Percentiles rank a stretch among this genome's conserved stretches.
These are phyloP conservation scores for Magnaporthiopsis incrustans DNA, from an alignment of 2,329 filamentous ascomycete species.

Conservation along the genomic window DNA sequence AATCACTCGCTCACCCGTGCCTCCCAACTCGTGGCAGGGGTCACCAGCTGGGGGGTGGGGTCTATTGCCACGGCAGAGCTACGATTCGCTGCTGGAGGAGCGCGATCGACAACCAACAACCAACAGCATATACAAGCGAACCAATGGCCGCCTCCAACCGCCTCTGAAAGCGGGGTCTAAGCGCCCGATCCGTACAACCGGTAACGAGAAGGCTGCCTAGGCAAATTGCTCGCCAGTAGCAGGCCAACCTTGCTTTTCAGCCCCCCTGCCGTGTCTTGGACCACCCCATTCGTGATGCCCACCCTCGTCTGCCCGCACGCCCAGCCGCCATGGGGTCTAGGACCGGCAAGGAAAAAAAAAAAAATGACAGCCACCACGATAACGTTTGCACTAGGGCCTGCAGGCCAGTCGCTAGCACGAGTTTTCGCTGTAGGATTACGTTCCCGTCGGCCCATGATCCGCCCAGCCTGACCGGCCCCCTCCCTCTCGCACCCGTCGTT, in stretches of 20 bases:
- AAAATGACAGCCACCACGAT: neutral
- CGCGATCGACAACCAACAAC: neutral
- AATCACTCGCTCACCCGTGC: neutral
- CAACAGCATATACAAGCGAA: neutral
- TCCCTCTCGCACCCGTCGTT: neutral
- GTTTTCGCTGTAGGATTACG: neutral
- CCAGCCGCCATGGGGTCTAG: no score
- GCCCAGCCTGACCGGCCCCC: neutral
- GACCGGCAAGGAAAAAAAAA: neutral
- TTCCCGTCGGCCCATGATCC: neutral
- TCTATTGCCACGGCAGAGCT: neutral
- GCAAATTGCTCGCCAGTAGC: conserved; percentile 1
- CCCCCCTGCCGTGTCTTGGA: neutral
- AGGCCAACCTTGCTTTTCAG: neutral
- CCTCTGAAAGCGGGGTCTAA: neutral
- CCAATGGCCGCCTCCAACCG: neutral
- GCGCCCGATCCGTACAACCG: neutral
- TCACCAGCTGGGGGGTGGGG: neutral
- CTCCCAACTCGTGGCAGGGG: neutral
- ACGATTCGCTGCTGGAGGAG: neutral
- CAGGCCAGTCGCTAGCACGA: neutral
- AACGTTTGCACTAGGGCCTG: neutral
- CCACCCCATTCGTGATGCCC: neutral
- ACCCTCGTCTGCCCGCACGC: neutral
- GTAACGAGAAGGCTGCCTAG: neutral